Conservation (phyloP, 2,329 filamentous ascomycete species). For the Alternaria triticina region DNA sequence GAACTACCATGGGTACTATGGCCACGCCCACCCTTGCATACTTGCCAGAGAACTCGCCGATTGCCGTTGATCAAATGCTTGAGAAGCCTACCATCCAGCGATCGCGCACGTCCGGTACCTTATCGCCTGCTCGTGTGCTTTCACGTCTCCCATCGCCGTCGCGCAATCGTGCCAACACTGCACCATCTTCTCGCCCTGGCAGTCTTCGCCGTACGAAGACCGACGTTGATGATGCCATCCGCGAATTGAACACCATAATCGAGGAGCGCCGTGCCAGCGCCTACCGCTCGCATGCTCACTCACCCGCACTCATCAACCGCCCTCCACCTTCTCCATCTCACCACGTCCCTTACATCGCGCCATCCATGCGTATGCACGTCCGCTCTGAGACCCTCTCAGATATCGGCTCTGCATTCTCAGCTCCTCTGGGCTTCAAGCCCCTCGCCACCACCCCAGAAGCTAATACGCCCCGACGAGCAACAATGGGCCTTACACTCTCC, state of each 20-base stretch:
- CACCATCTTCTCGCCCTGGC: slow-evolving; percentile 40
- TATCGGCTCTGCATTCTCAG: slow-evolving; percentile 56
- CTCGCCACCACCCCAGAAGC: slow-evolving; percentile 27
- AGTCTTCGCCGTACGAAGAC: slow-evolving; percentile 47
- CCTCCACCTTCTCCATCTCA: slow-evolving; percentile 44
- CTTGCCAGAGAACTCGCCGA: slow-evolving; percentile 32
- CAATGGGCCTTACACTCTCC: slow-evolving; percentile 34
- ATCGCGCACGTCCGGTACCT: slow-evolving; percentile 33
- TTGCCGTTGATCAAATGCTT: slow-evolving; percentile 22
- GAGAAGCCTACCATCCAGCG: slow-evolving; percentile 33
- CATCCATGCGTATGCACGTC: slow-evolving; percentile 53
- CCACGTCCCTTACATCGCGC: slow-evolving; percentile 56
- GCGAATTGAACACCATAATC: slow-evolving; percentile 58
- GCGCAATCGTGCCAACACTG: slow-evolving; percentile 45
- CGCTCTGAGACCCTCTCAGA: slow-evolving; percentile 56
- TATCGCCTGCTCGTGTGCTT: slow-evolving; percentile 32
- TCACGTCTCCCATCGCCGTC: slow-evolving; percentile 44
- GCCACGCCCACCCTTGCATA: slow-evolving; percentile 33
- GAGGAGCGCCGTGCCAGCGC: slow-evolving; percentile 54
- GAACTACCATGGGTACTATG: slow-evolving; percentile 29
- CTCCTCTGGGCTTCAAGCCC: slow-evolving; percentile 42
- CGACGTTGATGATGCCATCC: slow-evolving; percentile 54
- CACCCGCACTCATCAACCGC: slow-evolving; percentile 33
- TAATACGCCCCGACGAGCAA: slow-evolving; percentile 13
- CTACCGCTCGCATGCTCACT: slow-evolving; percentile 38